phyloP scores from a whole-genome alignment of 768 basidiomycete species.

The Trametes sanguinea region DNA sequence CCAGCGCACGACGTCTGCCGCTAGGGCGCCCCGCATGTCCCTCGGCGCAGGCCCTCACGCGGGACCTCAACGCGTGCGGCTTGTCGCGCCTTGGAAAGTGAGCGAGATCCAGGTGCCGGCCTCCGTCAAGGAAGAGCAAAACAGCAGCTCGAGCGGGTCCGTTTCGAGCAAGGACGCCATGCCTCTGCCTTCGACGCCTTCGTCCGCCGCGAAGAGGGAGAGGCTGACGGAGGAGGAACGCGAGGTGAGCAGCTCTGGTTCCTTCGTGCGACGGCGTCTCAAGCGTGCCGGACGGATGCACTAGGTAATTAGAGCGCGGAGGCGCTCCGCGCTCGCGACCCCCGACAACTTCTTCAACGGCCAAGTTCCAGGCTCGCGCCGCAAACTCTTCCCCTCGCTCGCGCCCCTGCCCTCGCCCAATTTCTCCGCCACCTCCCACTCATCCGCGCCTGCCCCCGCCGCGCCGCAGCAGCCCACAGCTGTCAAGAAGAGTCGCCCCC shows the following conservation, averaged over 20 bases:
- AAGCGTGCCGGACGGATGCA: too few relatives aligned
- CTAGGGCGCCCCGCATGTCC: slow-evolving; percentile 36
- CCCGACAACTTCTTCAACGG: slow-evolving; percentile 52
- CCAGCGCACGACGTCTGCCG: background rate
- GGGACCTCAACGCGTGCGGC: slow-evolving; percentile 48
- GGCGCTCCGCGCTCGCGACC: slow-evolving; percentile 56
- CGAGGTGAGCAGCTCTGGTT: slow-evolving; percentile 35
- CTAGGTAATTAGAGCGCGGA: slow-evolving; percentile 64
- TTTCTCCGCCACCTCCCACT: background rate
- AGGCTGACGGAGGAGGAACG: slow-evolving; percentile 48
- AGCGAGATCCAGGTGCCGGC: slow-evolving; percentile 53
- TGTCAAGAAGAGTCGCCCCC: slow-evolving; percentile 1
- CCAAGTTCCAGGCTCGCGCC: slow-evolving; percentile 53
- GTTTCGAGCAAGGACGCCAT: background rate
- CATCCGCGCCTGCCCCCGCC: background rate
- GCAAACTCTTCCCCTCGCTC: slow-evolving; percentile 29
- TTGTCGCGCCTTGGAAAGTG: slow-evolving; percentile 58
- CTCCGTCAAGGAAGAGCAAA: slow-evolving; percentile 22
- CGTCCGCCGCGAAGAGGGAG: slow-evolving; percentile 23
- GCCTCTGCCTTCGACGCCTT: slow-evolving; percentile 7
- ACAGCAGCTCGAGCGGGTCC: too few relatives aligned
- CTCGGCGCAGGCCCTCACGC: slow-evolving; percentile 41
- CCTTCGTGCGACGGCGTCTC: background rate
- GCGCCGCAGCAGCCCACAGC: background rate
- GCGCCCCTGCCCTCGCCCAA: slow-evolving; percentile 26